Evolutionary conservation across 2,329 filamentous ascomycete species (phyloP), one percentile per base, ranked within the genome.

Genomic region (Neofusicoccum ribis): DNA sequence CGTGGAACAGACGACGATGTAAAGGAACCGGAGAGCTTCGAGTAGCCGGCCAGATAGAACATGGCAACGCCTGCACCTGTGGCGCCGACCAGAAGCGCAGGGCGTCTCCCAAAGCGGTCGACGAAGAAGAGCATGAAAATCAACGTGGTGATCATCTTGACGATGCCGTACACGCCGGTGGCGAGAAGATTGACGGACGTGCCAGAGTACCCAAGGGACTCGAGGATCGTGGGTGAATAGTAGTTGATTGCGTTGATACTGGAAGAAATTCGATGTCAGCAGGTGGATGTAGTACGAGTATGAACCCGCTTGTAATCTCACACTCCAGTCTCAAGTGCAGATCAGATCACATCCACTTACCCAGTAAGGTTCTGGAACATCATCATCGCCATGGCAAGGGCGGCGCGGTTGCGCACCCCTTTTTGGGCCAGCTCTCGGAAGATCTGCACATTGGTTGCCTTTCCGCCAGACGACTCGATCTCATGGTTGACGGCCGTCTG

Each of bases 361-460:
- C 88, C 88, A 0, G 89, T 91, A 85, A 91, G 89, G 73, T 91
- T 89, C 74, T 92, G 89, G 74, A 87, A 91, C 43, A 90, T 79
- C 88, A 83, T 86, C 44, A 82, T 77, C 15, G 74, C 88, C 81
- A 91, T 84, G 31, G 86, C 88, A 63, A 91, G 83, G 58, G 89
- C 74, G 2, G 84, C 86, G 54, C 89, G 84, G 70, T 88, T 88
- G 64, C 89, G 82, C 62, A 87, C 85, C 5, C 76, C 76, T 8
- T 20, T 31, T 34, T 62, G 58, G 11, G 8, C 58, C 34, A 62
- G 62, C 23, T 58, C 62, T 2, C 76, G 76, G 61, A 79, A 74
- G 12, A 72, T 75, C 81, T 82, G 84, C 74, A 78, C 76, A 63
- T 78, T 76, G 34, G n/a, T 56, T 15, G 44, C 27, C 64, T 70